Evolutionary conservation across 1,284 basidiomycete species (phyloP), one percentile per base, ranked within the genome.

Genomic region (Serendipita sp.): DNA sequence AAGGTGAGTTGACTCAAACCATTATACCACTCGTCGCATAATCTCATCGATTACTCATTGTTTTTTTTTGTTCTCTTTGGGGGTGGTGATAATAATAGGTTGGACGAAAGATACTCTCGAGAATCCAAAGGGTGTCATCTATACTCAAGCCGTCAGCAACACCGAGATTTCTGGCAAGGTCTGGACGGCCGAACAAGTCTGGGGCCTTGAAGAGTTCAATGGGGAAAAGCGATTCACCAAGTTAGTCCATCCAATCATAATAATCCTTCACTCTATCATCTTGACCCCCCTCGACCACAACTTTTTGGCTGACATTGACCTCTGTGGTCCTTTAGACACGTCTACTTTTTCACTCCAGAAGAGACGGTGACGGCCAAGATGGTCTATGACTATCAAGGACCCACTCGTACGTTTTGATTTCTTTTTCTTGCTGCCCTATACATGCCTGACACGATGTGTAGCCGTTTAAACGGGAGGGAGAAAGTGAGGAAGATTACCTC

Each of bases 121-220:
- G 15, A 26, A 78, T 55, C 75, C 82, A 67, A 70, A 79, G 62
- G 78, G 78, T 6, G 67, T 80, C 26, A 72, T 85, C 41, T 73
- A 82, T 60, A 74, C 79, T 4, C 77, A 77, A 61, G 76, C 77
- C 41, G 71, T 76, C 69, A 83, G 79, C 67, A 74, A 82, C 62
- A 82, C 82, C 1, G 70, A 74, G 1, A 81, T 80, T 73, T 82
- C 78, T 66, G 73, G 72, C 3, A 76, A 67, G 10, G 74, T 73
- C 4, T 85, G 83, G 83, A 78, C 73, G 62, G 82, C 77, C 15
- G 69, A 79, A 53, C 81, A 83, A 77, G 83, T 58, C 3, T 89
- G 87, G 85, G 87, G 87, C 26, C 79, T 88, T 44, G 78, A 87
- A 68, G 74, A 72, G 1, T 72, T 86, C 64, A 72, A 83, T 22